These are phyloP conservation scores for Trametes elegans DNA, from an alignment of 768 basidiomycete genomes.

Conservation along the genomic window DNA sequence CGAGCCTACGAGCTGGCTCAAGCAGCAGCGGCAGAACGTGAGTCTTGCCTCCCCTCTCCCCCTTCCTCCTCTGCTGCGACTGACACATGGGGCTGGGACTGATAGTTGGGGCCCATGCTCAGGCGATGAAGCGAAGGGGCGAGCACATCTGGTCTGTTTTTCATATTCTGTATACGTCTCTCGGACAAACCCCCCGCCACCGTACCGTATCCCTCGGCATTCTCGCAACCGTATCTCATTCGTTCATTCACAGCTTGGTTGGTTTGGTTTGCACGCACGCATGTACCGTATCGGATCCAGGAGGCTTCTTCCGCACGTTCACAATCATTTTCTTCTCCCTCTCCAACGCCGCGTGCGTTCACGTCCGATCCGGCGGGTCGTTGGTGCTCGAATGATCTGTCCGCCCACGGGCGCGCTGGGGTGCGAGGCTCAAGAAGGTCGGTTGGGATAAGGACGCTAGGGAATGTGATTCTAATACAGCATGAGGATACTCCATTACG, in stretches of 20 bases:
- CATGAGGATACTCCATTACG: constrained; percentile 22
- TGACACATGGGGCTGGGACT: background rate
- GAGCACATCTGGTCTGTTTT: background rate
- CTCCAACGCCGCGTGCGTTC: too few species aligned
- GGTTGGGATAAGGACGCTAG: background rate
- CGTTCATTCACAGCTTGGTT: background rate
- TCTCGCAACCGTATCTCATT: background rate
- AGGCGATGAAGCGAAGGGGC: constrained; percentile 29
- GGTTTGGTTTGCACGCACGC: background rate
- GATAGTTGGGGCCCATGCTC: constrained; percentile 29
- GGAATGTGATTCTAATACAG: constrained; percentile 21
- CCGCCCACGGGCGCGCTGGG: too few species aligned
- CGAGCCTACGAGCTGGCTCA: constrained; percentile 68
- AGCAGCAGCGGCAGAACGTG: constrained; percentile 58
- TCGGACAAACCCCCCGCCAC: too few species aligned
- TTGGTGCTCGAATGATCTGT: background rate
- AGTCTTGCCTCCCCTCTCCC: constrained; percentile 13
- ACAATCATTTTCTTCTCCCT: background rate
- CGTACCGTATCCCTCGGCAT: too few species aligned
- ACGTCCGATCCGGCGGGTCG: background rate
- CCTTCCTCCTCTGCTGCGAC: background rate
- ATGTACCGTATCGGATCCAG: background rate
- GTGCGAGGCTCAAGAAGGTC: too few species aligned
- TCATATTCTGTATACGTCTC: background rate
- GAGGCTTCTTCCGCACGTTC: background rate